phyloP scores from a whole-genome alignment of 202 grass and related monocot species.

The Saccharum hybrid region DNA sequence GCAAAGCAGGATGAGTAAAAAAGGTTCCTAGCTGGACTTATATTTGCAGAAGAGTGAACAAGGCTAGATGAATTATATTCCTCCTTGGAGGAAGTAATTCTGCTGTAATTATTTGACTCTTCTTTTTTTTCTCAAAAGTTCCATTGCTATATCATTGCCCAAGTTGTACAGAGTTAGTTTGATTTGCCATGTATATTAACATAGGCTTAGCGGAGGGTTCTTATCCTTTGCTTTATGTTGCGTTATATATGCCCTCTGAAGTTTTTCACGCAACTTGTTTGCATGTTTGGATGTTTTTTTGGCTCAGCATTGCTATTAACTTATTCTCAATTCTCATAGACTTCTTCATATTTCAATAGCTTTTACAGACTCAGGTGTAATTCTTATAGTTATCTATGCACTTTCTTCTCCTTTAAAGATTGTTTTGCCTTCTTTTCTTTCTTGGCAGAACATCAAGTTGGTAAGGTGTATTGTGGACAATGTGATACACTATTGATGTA shows the following conservation, averaged over 20 bases:
- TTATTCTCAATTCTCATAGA: constrained; percentile 18
- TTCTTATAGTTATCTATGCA: constrained; percentile 9
- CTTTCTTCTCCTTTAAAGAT: constrained; percentile 15
- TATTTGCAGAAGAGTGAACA: no score
- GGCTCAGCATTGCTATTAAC: constrained; percentile 9
- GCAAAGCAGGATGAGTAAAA: no score
- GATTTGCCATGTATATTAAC: constrained; percentile 7
- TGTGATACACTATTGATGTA: constrained; percentile 82
- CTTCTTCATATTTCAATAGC: constrained; percentile 17
- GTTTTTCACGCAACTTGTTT: background rate
- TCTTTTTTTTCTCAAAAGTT: no score
- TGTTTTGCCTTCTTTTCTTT: constrained; percentile 40
- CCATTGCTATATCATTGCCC: constrained; percentile 20
- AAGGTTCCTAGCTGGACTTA: no score
- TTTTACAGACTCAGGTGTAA: constrained; percentile 7
- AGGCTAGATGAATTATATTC: no score
- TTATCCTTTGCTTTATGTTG: constrained; percentile 18
- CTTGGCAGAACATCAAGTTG: constrained; percentile 75
- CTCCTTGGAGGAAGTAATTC: no score
- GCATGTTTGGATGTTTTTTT: constrained; percentile 19
- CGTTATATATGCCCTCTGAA: background rate
- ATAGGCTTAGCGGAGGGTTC: background rate
- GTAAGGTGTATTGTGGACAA: constrained; percentile 68
- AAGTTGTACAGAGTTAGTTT: background rate
- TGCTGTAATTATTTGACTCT: no score